Percentiles rank a stretch among this genome's conserved stretches.
These are phyloP conservation scores for Malassezia psittaci DNA, from an alignment of 1,284 basidiomycete species.

Conservation along the genomic window DNA sequence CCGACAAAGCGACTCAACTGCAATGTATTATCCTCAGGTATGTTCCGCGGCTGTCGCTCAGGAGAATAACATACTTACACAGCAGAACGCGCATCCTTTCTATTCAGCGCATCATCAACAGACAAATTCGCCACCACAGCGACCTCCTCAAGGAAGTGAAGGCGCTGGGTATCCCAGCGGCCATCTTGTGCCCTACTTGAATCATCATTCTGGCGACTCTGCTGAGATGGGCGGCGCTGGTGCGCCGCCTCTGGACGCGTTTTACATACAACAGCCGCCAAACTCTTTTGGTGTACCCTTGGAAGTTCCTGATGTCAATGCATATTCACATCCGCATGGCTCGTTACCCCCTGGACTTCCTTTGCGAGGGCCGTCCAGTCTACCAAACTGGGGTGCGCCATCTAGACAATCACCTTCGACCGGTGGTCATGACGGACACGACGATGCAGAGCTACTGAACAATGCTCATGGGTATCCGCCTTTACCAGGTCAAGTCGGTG, in stretches of 20 bases:
- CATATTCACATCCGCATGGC: slow-evolving; percentile 9
- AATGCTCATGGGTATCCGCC: slow-evolving; percentile 4
- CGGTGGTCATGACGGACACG: slow-evolving; percentile 9
- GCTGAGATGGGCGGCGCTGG: slow-evolving; percentile 7
- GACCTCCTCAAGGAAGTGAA: not conserved
- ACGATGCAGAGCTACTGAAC: slow-evolving; percentile 10
- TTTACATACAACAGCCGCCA: slow-evolving; percentile 17
- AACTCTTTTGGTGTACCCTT: slow-evolving; percentile 14
- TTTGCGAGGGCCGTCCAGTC: slow-evolving; percentile 10
- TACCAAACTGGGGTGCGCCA: slow-evolving; percentile 7
- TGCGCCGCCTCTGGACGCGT: slow-evolving; percentile 12
- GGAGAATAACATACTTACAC: not conserved
- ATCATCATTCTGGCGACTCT: slow-evolving; percentile 10
- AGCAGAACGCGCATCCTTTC: slow-evolving; percentile 9
- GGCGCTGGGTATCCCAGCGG: slow-evolving; percentile 2
- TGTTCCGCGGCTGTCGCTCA: not conserved
- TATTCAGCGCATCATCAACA: slow-evolving; percentile 6
- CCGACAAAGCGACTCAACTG: slow-evolving; percentile 13
- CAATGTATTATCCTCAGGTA: slow-evolving; percentile 19
- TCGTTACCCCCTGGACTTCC: slow-evolving; percentile 4
- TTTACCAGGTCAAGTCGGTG: not conserved
- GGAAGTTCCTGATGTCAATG: slow-evolving; percentile 13
- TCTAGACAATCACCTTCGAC: slow-evolving; percentile 9
- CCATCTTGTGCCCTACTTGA: slow-evolving; percentile 12
- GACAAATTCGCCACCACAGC: slow-evolving; percentile 3